Evolutionary conservation across 805 yeast species (phyloP).

Genomic region (Saccharomyces eubayanus): DNA sequence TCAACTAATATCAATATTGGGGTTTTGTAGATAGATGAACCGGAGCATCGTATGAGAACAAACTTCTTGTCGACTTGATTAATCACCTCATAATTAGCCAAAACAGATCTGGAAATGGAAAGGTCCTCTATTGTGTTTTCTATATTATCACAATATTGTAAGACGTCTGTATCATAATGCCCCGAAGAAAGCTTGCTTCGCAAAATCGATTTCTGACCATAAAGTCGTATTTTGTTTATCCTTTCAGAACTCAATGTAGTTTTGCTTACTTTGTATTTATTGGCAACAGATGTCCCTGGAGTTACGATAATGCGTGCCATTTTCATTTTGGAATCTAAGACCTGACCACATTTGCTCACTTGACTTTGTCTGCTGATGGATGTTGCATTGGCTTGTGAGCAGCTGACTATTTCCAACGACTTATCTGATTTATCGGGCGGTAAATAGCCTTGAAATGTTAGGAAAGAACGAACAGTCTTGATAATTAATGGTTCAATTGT

Average conservation of each 20-base stretch:
- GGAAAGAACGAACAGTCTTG: slow-evolving; percentile 27
- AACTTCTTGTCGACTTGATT: slow-evolving; percentile 60
- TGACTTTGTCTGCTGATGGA: background rate
- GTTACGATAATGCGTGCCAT: background rate
- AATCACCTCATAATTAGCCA: slow-evolving; percentile 32
- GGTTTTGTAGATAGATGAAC: background rate
- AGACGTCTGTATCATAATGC: background rate
- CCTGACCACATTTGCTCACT: background rate
- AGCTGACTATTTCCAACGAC: background rate
- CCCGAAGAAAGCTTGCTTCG: background rate
- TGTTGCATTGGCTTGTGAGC: background rate
- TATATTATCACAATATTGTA: background rate
- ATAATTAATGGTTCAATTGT: slow-evolving; percentile 28
- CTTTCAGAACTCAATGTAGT: background rate
- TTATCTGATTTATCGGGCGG: background rate
- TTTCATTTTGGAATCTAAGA: background rate
- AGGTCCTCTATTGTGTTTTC: background rate
- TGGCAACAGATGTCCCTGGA: background rate
- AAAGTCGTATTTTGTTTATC: background rate
- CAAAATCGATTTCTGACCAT: background rate
- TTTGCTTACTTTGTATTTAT: background rate
- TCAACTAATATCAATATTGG: slow-evolving; percentile 43
- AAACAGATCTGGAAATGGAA: slow-evolving; percentile 9
- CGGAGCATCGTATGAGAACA: slow-evolving; percentile 37
- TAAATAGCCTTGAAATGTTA: slow-evolving; percentile 19